phyloP scores from a whole-genome alignment of 176 grass and related monocot genomes.

The Bothriochloa decipiens region DNA sequence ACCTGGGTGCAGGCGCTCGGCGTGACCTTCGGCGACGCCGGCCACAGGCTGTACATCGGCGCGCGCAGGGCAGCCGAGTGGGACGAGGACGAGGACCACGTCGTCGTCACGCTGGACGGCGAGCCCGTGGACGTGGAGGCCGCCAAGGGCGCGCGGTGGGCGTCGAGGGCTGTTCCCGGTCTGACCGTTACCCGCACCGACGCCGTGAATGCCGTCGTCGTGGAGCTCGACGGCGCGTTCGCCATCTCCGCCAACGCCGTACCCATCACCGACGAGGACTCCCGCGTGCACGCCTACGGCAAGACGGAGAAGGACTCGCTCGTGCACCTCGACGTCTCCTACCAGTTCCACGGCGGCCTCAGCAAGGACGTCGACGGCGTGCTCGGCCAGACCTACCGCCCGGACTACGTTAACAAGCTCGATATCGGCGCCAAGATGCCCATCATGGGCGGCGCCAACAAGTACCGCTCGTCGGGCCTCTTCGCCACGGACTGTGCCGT shows the following conservation, averaged over 20 bases:
- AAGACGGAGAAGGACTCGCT: neutral
- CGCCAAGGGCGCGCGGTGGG: conserved; percentile 1
- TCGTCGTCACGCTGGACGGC: neutral
- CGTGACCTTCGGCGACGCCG: neutral
- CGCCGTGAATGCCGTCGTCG: conserved; percentile 12
- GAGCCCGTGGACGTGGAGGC: neutral
- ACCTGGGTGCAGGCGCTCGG: conserved; percentile 34
- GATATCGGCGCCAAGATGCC: conserved; percentile 19
- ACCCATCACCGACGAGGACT: conserved; percentile 33
- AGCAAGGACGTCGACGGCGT: conserved; percentile 11
- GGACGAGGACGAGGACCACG: conserved; percentile 45
- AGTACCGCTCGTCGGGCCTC: conserved; percentile 23
- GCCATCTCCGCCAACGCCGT: conserved; percentile 31
- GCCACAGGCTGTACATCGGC: conserved; percentile 24
- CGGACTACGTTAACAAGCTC: conserved; percentile 9
- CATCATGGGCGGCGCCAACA: neutral
- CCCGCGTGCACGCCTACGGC: conserved; percentile 18
- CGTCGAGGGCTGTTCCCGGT: neutral
- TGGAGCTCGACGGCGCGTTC: conserved; percentile 22
- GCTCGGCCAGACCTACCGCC: conserved; percentile 32
- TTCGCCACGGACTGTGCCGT: conserved; percentile 38
- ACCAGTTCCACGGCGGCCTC: conserved; percentile 27
- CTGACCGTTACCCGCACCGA: conserved; percentile 5
- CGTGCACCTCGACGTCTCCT: conserved; percentile 28
- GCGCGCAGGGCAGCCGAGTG: conserved; percentile 17